Evolutionary conservation across 2,329 filamentous ascomycete species (phyloP), one percentile per base, ranked within the genome.

Genomic region (Diaporthe nobilis): DNA sequence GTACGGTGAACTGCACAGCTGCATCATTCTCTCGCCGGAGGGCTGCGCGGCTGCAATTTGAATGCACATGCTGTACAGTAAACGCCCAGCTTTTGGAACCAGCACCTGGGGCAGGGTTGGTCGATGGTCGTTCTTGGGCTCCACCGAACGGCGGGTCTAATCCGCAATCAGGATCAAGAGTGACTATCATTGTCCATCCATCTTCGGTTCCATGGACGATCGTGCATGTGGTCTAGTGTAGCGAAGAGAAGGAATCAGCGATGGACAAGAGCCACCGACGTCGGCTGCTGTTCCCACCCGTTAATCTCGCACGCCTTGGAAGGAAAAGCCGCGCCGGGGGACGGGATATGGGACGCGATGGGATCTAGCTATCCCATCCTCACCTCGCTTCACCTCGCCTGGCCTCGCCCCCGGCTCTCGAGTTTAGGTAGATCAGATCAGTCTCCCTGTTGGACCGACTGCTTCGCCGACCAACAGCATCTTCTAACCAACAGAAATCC

Each of bases 91-190:
- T 34, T 31, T 37, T 51, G 39, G 15, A 47, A 15, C 60, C 15
- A 31, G 25, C 25, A n/a, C 20, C n/a, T 6, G 22, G 28, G 22
- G 4, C 22, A 60, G 57, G 57, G 31, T n/a, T 22, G 15, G 34
- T 60, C 57, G 57, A 42, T 20, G 28, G 58, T 61, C 37, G 5
- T 44, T 61, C 37, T 42, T 44, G 58, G 58, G 37, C 60, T 44
- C 60, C 37, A 28, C 39, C 60, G 28, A 12, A 60, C 57, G 57
- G 22, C 6, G 25, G 17, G 9, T 39, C 39, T 31, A 65, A 65
- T 31, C 60, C 25, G n/a, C n/a, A 63, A 63, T 28, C n/a, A 42
- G 60, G 60, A 65, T 65, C n/a, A 47, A 44, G 25, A 65, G 42
- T 31, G 60, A 13, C 60, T 12, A 65, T 65, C 60, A 31, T 47